Conservation (phyloP, 192 early-diverging fungal genomes). For the Phlyctochytrium planicorne region DNA sequence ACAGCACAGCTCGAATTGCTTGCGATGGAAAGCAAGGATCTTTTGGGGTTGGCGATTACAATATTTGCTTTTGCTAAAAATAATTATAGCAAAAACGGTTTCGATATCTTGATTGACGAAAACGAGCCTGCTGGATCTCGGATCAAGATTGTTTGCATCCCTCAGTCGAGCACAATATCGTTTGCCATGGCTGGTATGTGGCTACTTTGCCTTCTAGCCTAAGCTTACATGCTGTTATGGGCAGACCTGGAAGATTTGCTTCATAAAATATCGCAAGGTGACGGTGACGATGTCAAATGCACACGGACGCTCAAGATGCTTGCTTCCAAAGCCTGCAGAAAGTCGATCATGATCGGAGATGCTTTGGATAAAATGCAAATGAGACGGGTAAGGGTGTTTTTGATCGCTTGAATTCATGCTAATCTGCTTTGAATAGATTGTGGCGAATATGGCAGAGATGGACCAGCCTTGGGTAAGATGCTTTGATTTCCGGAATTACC, state of each 20-base stretch:
- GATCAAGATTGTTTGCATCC: constrained; percentile 69
- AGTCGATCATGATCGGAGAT: constrained; percentile 90
- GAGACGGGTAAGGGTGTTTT: constrained; percentile 53
- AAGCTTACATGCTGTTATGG: no score
- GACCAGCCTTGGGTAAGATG: constrained; percentile 84
- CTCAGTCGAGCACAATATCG: constrained; percentile 61
- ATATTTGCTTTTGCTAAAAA: neutral
- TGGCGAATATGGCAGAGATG: constrained; percentile 77
- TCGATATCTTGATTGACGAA: constrained; percentile 66
- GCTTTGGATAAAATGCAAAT: constrained; percentile 69
- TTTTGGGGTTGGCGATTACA: constrained; percentile 46
- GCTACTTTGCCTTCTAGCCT: constrained; percentile 1
- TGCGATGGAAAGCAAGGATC: constrained; percentile 70
- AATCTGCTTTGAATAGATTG: constrained; percentile 53
- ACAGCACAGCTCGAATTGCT: constrained; percentile 77
- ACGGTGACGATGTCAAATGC: constrained; percentile 53
- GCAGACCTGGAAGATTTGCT: constrained; percentile 76
- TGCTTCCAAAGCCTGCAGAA: constrained; percentile 89
- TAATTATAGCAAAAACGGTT: constrained; percentile 71
- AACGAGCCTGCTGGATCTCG: constrained; percentile 58
- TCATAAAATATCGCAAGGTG: constrained; percentile 29
- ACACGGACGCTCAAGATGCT: constrained; percentile 68
- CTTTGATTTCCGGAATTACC: neutral
- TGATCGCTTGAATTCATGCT: constrained; percentile 7
- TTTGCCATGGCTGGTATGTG: constrained; percentile 67